Evolutionary conservation across 1,284 basidiomycete genomes (phyloP).

Genomic region (Cutaneotrichosporon curvatum): DNA sequence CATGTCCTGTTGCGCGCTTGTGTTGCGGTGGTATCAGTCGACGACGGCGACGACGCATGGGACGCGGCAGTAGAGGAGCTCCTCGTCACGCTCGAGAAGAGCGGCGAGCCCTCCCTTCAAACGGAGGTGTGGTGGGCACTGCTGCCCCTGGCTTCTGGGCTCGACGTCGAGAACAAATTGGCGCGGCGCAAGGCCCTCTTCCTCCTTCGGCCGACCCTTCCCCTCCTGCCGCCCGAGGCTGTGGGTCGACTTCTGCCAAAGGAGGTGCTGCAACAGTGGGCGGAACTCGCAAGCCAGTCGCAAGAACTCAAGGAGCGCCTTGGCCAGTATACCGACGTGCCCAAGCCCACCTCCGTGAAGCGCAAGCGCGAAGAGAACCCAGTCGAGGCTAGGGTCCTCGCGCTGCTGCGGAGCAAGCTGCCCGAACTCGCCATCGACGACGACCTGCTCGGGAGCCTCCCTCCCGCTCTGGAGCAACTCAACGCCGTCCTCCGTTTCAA

Average conservation of each 20-base stretch:
- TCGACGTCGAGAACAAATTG: constrained; percentile 1
- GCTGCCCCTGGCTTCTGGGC: not conserved
- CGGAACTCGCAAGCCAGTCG: not conserved
- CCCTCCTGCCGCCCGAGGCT: not conserved
- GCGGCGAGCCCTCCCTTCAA: constrained; percentile 10
- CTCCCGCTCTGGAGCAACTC: not conserved
- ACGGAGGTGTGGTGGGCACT: constrained; percentile 27
- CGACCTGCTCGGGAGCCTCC: constrained; percentile 4
- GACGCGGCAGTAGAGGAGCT: constrained; percentile 6
- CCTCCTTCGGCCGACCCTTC: constrained; percentile 3
- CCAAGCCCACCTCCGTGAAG: constrained; percentile 8
- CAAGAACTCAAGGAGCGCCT: constrained; percentile 9
- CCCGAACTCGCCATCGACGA: constrained; percentile 8
- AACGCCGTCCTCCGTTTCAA: constrained; percentile 1
- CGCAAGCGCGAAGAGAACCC: constrained; percentile 8
- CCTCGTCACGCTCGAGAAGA: constrained; percentile 3
- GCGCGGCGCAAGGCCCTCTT: constrained; percentile 3
- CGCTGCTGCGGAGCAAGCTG: constrained; percentile 4
- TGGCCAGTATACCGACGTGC: constrained; percentile 2
- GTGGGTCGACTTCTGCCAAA: not conserved
- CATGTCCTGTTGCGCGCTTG: constrained; percentile 17
- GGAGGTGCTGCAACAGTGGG: constrained; percentile 3
- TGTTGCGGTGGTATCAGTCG: constrained; percentile 7
- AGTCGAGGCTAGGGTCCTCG: constrained; percentile 1
- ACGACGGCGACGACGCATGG: constrained; percentile 5